Evolutionary conservation across 2,329 filamentous ascomycete species (phyloP).

Genomic region (Thielaviopsis musarum): DNA sequence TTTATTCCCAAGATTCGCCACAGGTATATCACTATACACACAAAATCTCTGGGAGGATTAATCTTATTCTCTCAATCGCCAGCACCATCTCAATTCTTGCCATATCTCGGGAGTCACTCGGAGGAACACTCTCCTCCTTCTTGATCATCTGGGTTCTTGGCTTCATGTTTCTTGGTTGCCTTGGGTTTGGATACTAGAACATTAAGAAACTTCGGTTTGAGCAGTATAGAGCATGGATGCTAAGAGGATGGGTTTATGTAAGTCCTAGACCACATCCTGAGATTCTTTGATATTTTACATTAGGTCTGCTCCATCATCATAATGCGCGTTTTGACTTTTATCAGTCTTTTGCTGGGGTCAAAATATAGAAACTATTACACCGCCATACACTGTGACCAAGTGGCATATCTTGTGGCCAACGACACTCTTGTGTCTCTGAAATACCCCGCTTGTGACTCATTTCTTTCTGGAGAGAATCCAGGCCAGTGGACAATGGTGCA

Average conservation of each 20-base stretch:
- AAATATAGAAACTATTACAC: neutral
- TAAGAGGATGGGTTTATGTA: constrained; percentile 7
- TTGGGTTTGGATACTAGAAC: neutral
- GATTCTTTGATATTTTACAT: neutral
- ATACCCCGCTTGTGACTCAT: constrained; percentile 1
- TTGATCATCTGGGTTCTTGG: constrained; percentile 1
- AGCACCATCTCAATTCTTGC: neutral
- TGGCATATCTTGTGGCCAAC: constrained; percentile 4
- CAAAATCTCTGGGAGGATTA: neutral
- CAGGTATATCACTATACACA: neutral
- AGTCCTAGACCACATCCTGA: neutral
- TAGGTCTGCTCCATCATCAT: neutral
- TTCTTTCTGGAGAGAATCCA: neutral
- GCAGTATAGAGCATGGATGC: constrained; percentile 4
- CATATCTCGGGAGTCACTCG: neutral
- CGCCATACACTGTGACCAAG: constrained; percentile 1
- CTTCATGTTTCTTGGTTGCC: neutral
- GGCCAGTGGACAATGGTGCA: neutral
- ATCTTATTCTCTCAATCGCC: neutral
- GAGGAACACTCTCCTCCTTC: neutral
- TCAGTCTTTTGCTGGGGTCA: neutral
- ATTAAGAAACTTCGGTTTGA: neutral
- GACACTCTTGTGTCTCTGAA: neutral
- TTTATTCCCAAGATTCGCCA: constrained; percentile 6
- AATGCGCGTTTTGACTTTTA: neutral